Conservation (phyloP, 73 alveolate genomes). For the Paramecium bursaria region DNA sequence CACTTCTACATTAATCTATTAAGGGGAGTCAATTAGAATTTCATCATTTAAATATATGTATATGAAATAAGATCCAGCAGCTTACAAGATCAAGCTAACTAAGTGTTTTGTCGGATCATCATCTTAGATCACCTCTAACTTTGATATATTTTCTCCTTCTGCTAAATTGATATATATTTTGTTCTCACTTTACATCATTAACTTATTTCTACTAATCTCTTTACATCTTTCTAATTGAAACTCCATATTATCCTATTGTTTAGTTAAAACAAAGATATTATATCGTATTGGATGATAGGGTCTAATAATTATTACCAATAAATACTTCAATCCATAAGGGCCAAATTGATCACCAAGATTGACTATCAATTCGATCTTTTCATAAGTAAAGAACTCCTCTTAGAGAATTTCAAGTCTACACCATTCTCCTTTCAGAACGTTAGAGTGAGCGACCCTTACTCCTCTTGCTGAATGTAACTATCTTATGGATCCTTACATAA, state of each 20-base stretch:
- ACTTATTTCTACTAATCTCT: not conserved
- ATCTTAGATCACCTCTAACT: not conserved
- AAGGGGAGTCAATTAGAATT: slow-evolving; percentile 25
- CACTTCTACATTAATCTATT: not conserved
- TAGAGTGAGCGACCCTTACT: not conserved
- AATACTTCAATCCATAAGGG: slow-evolving; percentile 39
- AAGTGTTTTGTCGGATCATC: slow-evolving; percentile 35
- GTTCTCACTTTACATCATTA: not conserved
- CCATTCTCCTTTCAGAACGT: slow-evolving; percentile 34
- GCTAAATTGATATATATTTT: not conserved
- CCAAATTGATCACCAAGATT: slow-evolving; percentile 50
- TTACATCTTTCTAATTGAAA: slow-evolving; percentile 2
- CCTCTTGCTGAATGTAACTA: slow-evolving; percentile 10
- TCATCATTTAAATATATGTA: slow-evolving; percentile 27
- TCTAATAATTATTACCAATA: not conserved
- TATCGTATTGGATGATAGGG: slow-evolving; percentile 29
- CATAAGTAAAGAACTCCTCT: not conserved
- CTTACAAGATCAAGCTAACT: not conserved
- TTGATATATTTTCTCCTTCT: not conserved
- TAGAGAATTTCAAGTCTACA: slow-evolving; percentile 23
- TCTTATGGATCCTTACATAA: slow-evolving; percentile 16
- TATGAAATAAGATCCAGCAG: not conserved
- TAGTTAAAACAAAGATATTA: not conserved
- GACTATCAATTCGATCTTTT: not conserved
- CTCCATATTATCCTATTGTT: not conserved